A percentile compares a stretch with the other conserved stretches of the same genome.
These are phyloP conservation scores for Colletotrichum truncatum DNA, from an alignment of 2,329 filamentous ascomycete genomes.

Conservation along the genomic window DNA sequence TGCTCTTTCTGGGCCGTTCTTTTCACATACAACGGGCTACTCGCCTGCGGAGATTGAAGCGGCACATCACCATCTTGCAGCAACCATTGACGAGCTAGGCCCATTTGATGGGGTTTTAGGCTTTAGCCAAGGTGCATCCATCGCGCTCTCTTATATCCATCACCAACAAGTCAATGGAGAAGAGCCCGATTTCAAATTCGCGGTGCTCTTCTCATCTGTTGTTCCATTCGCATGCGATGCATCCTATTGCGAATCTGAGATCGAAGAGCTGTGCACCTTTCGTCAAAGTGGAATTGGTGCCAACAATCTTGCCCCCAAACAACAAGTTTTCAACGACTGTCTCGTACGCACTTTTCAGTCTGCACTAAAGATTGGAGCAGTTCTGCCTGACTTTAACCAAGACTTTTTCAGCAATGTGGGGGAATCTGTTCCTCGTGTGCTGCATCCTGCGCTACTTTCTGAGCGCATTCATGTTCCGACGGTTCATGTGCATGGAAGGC, in stretches of 20 bases:
- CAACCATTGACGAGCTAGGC: constrained; percentile 26
- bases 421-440: background rate
- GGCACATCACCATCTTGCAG: constrained; percentile 4
- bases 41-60: background rate
- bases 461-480: constrained; percentile 25
- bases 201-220: constrained; percentile 20
- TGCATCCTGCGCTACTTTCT: constrained; percentile 9
- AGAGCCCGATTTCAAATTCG: constrained; percentile 17
- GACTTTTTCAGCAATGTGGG: constrained; percentile 8
- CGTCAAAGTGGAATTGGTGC: background rate
- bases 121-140: constrained; percentile 34
- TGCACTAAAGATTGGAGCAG: constrained; percentile 17
- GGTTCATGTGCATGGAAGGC: constrained; percentile 17
- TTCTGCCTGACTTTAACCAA: constrained; percentile 11
- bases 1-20: constrained; percentile 7
- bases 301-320: background rate
- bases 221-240: constrained; percentile 9
- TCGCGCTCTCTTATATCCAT: constrained; percentile 15
- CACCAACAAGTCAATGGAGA: constrained; percentile 16
- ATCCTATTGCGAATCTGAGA: constrained; percentile 8
- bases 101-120: constrained; percentile 35
- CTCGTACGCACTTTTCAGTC: constrained; percentile 9
- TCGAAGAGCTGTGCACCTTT: constrained; percentile 10
- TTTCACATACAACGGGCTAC: constrained; percentile 8
- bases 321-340: constrained; percentile 24